Percentiles rank a stretch among this genome's conserved stretches.
Conservation (phyloP, 208 protist genomes). For the Tritrichomonas foetus region DNA sequence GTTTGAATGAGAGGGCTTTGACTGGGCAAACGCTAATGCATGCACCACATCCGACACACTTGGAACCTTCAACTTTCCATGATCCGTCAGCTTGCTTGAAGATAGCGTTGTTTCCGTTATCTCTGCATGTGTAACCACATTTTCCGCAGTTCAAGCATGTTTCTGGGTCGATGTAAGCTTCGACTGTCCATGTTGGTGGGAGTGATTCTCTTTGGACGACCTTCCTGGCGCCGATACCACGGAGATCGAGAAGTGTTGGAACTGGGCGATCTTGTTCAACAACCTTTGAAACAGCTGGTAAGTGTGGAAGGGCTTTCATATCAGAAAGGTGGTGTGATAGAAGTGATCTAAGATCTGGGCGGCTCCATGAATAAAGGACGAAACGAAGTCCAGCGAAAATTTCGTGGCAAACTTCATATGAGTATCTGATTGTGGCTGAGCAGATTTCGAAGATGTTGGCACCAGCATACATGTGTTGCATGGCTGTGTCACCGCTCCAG, state of each 20-base stretch:
- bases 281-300: background rate
- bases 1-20: background rate
- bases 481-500: slow-evolving; percentile 62
- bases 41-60: slow-evolving; percentile 46
- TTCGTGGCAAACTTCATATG: slow-evolving; percentile 54
- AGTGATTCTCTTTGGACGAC: slow-evolving; percentile 25
- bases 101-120: slow-evolving; percentile 47
- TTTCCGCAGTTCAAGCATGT: slow-evolving; percentile 49
- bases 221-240: background rate
- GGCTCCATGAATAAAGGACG: slow-evolving; percentile 43
- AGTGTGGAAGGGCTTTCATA: background rate
- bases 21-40: slow-evolving; percentile 47
- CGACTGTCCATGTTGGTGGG: background rate
- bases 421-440: slow-evolving; percentile 50
- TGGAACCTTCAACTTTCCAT: background rate
- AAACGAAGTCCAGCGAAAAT: slow-evolving; percentile 48
- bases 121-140: slow-evolving; percentile 49
- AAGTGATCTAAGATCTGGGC: slow-evolving; percentile 43
- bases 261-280: background rate
- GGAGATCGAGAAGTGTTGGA: background rate
- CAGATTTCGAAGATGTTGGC: slow-evolving; percentile 65
- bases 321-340: background rate
- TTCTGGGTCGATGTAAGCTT: slow-evolving; percentile 43
- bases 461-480: slow-evolving; percentile 73
- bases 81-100: background rate